Base-by-base conservation (phyloP, 2,329 filamentous ascomycete species). In the Aureobasidium sp. region DNA sequence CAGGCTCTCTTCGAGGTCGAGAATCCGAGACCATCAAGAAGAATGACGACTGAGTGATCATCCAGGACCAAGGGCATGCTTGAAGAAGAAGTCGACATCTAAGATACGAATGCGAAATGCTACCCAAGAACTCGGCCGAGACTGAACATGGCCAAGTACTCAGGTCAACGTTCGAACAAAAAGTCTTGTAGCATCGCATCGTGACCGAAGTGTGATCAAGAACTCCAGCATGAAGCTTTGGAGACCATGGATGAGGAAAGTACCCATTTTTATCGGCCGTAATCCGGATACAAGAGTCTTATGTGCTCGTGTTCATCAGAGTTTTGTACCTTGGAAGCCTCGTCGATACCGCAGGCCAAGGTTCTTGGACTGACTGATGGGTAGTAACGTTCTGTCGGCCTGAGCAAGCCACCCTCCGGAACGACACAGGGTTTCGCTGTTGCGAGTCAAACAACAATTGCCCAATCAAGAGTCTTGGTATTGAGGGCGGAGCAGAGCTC, bases 251-350 rank as follows among this genome's bases (percentile, higher is more conserved):
- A 29, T 13, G 55, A 58, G 20, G 13, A n/a, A 47, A 8, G 20
- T 20, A 3, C 10, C 20, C 41, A 9, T 37, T 46, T 10, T 47
- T 39, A 32, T 48, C 55, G 55, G 55, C 55, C 55, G 55, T 48
- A 58, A 58, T 58, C 10, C 42, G 55, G 55, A 37, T 27, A 58
- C 55, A 58, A 48, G 42, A 58, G 52, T 57, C 53, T 57, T 57
- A n/a, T 57, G 17, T 57, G 53, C 15, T 46, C 29, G 41, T 15
- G 20, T 23, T 44, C n/a, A 48, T 47, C 55, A 58, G 9, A 39
- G 32, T 58, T 58, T 58, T 48, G 42, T 39, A 27, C 42, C 53
- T 58, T 48, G 39, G 5, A 15, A 47, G 44, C 5, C 26, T 39
- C 4, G 32, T 47, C 26, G 13, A 47, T 34, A 23, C 42, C 55